Conservation (phyloP, 202 grass and related monocot species). For the Elaeis oleifera region DNA sequence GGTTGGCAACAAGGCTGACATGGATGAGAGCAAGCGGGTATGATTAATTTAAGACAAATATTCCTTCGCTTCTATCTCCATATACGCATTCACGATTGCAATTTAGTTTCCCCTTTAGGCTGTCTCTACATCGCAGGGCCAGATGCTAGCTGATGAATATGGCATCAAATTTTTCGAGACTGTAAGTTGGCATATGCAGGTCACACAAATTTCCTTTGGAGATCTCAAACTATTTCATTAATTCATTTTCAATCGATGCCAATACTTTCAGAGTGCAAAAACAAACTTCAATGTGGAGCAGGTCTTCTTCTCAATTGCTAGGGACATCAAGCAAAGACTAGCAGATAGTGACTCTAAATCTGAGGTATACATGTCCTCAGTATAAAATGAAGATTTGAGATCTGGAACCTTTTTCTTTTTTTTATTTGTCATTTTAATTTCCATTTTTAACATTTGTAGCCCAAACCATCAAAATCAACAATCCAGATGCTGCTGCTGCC, state of each 20-base stretch:
- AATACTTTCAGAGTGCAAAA: slow-evolving; percentile 11
- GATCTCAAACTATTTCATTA: too few species aligned
- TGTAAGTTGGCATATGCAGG: not conserved
- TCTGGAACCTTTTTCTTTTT: too few species aligned
- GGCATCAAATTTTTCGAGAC: slow-evolving; percentile 15
- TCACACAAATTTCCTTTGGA: too few species aligned
- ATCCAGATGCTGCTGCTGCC: slow-evolving; percentile 8
- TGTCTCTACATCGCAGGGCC: slow-evolving; percentile 8
- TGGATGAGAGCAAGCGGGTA: slow-evolving; percentile 17
- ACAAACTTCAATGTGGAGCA: slow-evolving; percentile 18
- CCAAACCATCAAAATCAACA: slow-evolving; percentile 16
- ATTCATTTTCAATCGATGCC: too few species aligned
- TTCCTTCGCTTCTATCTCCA: too few species aligned
- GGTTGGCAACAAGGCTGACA: slow-evolving; percentile 13
- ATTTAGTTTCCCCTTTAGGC: not conserved
- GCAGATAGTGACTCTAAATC: slow-evolving; percentile 5
- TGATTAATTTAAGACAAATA: too few species aligned
- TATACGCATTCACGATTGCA: too few species aligned
- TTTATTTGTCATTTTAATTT: too few species aligned
- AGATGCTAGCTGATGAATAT: slow-evolving; percentile 16
- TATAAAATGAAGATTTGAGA: not conserved
- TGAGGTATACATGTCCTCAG: not conserved
- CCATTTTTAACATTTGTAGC: not conserved
- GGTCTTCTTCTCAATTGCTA: slow-evolving; percentile 16
- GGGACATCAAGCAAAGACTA: slow-evolving; percentile 19